These are phyloP conservation scores for Pseudozyma hubeiensis DNA, from an alignment of 1,284 basidiomycete species.

Conservation along the genomic window DNA sequence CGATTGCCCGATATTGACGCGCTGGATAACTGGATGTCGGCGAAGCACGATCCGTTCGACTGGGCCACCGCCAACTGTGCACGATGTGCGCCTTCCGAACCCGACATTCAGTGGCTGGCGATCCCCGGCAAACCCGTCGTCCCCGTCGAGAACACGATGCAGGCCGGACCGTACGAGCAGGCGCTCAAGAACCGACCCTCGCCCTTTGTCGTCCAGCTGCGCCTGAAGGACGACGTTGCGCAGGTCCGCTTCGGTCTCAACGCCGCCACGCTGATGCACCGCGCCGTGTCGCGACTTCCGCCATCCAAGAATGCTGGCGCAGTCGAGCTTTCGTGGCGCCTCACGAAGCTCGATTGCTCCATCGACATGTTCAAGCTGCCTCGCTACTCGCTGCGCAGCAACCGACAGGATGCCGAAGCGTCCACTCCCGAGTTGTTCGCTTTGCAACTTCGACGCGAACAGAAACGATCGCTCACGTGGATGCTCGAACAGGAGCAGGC, in stretches of 20 bases:
- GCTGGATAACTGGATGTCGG: conserved; percentile 48
- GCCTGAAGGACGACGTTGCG: conserved; percentile 76
- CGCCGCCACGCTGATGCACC: conserved; percentile 85
- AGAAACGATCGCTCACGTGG: conserved; percentile 90
- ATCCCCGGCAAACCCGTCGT: conserved; percentile 41
- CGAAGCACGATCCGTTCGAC: conserved; percentile 30
- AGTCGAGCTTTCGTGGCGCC: conserved; percentile 77
- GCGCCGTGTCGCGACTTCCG: conserved; percentile 84
- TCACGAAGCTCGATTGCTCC: conserved; percentile 81
- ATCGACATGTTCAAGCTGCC: conserved; percentile 69
- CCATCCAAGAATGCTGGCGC: conserved; percentile 63
- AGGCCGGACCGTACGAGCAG: conserved; percentile 69
- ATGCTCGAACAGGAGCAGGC: conserved; percentile 83
- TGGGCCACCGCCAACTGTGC: conserved; percentile 71
- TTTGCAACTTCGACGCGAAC: conserved; percentile 78
- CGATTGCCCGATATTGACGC: conserved; percentile 42
- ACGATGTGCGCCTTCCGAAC: conserved; percentile 82
- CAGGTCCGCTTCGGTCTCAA: conserved; percentile 88
- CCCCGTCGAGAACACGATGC: conserved; percentile 56
- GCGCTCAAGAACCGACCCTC: conserved; percentile 86
- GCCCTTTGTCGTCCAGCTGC: conserved; percentile 88
- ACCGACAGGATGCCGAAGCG: conserved; percentile 80
- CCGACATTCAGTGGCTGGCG: conserved; percentile 78
- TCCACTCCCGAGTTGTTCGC: conserved; percentile 81
- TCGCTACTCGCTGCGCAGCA: conserved; percentile 79